A percentile compares a stretch with the other conserved stretches of the same genome.
phyloP scores from a whole-genome alignment of 805 yeast genomes.

The Candida succiphila region DNA sequence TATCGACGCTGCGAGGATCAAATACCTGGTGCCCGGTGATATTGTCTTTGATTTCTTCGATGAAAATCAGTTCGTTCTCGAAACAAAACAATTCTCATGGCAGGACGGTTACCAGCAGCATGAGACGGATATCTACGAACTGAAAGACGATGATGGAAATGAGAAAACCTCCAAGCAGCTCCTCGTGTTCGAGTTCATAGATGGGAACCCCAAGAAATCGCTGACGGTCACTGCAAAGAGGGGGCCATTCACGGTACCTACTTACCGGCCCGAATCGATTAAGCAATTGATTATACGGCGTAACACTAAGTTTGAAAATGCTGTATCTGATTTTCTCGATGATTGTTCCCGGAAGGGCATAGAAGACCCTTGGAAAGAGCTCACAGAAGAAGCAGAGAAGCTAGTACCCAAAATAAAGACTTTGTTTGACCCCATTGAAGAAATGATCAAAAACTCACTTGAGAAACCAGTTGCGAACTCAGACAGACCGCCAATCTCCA shows the following conservation, averaged over 20 bases:
- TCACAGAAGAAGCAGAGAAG: slow-evolving; percentile 25
- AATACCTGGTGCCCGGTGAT: slow-evolving; percentile 55
- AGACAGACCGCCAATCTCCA: slow-evolving; percentile 33
- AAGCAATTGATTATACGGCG: slow-evolving; percentile 51
- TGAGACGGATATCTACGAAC: slow-evolving; percentile 40
- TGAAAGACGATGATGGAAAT: slow-evolving; percentile 26
- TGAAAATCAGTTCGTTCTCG: slow-evolving; percentile 48
- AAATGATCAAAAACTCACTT: slow-evolving; percentile 30
- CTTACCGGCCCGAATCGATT: slow-evolving; percentile 45
- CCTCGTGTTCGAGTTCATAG: slow-evolving; percentile 68
- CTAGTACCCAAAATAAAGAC: slow-evolving; percentile 39
- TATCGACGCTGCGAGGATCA: slow-evolving; percentile 57
- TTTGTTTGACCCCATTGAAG: slow-evolving; percentile 53
- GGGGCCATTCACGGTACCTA: slow-evolving; percentile 38
- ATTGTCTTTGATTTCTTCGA: slow-evolving; percentile 69
- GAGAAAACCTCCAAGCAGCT: slow-evolving; percentile 36
- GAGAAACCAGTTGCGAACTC: slow-evolving; percentile 4
- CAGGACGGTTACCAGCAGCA: slow-evolving; percentile 46
- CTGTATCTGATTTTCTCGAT: slow-evolving; percentile 26
- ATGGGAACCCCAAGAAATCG: slow-evolving; percentile 44
- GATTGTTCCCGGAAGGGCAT: slow-evolving; percentile 18
- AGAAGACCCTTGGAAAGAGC: slow-evolving; percentile 29
- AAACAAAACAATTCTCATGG: slow-evolving; percentile 32
- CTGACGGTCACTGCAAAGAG: slow-evolving; percentile 33
- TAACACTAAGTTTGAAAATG: slow-evolving; percentile 37